Conservation (phyloP, 2,329 filamentous ascomycete genomes). For the Sphaerostilbella broomeana region DNA sequence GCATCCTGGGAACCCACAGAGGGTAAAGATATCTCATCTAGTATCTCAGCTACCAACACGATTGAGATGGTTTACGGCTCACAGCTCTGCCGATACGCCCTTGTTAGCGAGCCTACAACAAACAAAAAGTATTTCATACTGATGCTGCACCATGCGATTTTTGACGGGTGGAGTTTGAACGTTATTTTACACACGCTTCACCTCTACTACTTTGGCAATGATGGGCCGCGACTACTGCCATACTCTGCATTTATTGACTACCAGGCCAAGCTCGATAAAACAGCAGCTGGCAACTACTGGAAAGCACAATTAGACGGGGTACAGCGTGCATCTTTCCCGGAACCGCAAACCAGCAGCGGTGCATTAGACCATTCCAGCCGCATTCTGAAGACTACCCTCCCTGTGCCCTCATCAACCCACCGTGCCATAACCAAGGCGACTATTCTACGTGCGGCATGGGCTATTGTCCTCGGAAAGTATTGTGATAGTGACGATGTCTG, state of each 20-base stretch:
- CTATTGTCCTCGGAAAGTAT: constrained; percentile 1
- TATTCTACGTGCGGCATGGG: constrained; percentile 6
- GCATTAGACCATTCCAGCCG: no score
- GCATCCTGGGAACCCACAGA: not conserved
- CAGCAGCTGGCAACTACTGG: constrained; percentile 9
- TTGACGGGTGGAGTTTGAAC: not conserved
- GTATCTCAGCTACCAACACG: not conserved
- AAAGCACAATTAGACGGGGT: constrained; percentile 6
- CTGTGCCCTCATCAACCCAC: no score
- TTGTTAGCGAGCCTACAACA: not conserved
- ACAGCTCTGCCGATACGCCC: not conserved
- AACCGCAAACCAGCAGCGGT: not conserved
- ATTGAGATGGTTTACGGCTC: not conserved
- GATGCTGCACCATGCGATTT: not conserved
- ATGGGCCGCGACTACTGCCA: not conserved
- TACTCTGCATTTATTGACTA: not conserved
- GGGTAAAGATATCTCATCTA: not conserved
- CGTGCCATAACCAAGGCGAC: constrained; percentile 14
- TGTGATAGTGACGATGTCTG: constrained; percentile 13
- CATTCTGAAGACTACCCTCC: no score
- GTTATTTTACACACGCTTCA: not conserved
- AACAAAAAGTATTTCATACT: not conserved
- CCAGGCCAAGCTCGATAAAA: not conserved
- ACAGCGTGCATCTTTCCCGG: constrained; percentile 8
- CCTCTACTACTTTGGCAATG: not conserved